phyloP scores from a whole-genome alignment of 331 rosid genomes.

The Malus hybrid region DNA sequence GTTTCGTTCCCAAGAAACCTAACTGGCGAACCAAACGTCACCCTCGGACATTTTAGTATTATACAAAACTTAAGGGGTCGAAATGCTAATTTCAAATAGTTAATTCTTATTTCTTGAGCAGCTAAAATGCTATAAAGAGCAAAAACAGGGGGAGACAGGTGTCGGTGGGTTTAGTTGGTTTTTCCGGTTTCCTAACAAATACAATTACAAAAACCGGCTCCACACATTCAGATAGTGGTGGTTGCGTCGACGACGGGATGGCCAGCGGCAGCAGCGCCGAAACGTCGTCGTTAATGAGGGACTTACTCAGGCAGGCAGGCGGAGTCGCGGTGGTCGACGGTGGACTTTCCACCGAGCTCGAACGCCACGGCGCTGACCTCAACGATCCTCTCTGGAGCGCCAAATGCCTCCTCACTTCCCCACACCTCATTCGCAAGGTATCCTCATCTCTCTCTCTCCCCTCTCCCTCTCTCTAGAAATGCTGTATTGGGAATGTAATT shows the following conservation, averaged over 20 bases:
- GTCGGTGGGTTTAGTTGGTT: neutral
- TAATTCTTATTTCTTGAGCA: neutral
- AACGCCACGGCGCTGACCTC: slow-evolving; percentile 86
- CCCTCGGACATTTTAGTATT: neutral
- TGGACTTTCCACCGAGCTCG: slow-evolving; percentile 89
- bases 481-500: neutral
- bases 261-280: neutral
- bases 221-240: neutral
- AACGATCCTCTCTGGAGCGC: slow-evolving; percentile 99
- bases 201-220: neutral
- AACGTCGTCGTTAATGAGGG: slow-evolving; percentile 40
- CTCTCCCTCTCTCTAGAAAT: neutral
- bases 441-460: neutral
- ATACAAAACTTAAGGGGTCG: neutral
- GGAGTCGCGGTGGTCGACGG: slow-evolving; percentile 85
- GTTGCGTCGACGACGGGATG: slow-evolving; percentile 1
- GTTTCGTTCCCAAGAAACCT: neutral
- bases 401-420: slow-evolving; percentile 72
- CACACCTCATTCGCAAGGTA: slow-evolving; percentile 80
- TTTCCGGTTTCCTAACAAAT: neutral
- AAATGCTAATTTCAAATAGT: neutral
- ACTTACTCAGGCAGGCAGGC: slow-evolving; percentile 56
- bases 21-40: neutral
- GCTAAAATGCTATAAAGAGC: neutral
- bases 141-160: neutral